Percentiles rank a stretch among this genome's conserved stretches.
Evolutionary conservation across 129 eudicot genomes (phyloP).

Genomic region (Chrysanthemum seticuspe): DNA sequence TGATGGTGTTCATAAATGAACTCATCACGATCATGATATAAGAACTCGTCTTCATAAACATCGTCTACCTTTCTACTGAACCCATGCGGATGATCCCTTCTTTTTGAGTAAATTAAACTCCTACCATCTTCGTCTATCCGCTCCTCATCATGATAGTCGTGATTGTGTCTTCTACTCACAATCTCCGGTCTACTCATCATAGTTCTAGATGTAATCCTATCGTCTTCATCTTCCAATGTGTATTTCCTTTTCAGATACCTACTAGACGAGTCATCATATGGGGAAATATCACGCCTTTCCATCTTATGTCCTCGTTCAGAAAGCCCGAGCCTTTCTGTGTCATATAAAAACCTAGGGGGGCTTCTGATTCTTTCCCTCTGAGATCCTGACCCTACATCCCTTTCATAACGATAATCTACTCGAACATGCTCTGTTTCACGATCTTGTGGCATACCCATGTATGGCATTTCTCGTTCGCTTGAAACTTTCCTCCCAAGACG

Average conservation of each 20-base stretch:
- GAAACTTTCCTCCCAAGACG: conserved; percentile 40
- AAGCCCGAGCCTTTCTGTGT: no score
- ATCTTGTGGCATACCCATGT: conserved; percentile 41
- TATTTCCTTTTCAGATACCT: conserved; percentile 46
- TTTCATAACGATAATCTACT: conserved; percentile 29
- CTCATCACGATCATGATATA: conserved; percentile 36
- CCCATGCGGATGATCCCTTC: conserved; percentile 24
- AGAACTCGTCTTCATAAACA: conserved; percentile 32
- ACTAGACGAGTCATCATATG: conserved; percentile 30
- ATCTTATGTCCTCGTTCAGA: conserved; percentile 22
- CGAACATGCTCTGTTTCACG: conserved; percentile 31
- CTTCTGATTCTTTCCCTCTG: conserved; percentile 40
- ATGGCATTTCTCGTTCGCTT: conserved; percentile 43
- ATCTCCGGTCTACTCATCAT: conserved; percentile 34
- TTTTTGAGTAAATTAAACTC: conserved; percentile 25
- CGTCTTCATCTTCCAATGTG: conserved; percentile 37
- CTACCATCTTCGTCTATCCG: conserved; percentile 35
- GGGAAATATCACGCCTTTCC: conserved; percentile 27
- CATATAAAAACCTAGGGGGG: conserved; percentile 33
- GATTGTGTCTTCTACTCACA: conserved; percentile 30
- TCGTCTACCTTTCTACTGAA: conserved; percentile 24
- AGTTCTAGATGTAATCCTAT: conserved; percentile 30
- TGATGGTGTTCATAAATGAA: conserved; percentile 15
- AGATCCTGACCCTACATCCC: conserved; percentile 33
- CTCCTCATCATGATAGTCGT: conserved; percentile 30